Evolutionary conservation across 208 protist species (phyloP).

Genomic region (Leptomonas seymouri): DNA sequence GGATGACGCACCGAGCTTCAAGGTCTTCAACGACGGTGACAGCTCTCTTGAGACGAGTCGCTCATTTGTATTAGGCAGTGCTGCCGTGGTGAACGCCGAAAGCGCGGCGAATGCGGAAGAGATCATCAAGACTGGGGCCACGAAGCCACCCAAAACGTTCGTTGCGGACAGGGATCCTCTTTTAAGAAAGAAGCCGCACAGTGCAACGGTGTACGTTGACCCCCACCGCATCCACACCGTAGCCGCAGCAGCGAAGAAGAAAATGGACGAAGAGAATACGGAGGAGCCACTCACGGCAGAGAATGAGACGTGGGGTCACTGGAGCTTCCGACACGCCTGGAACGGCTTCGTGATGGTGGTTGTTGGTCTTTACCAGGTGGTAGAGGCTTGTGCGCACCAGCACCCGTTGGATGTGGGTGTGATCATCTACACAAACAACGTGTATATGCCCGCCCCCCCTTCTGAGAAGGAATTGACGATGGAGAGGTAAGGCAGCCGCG

Average conservation of each 20-base stretch:
- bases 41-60: conserved; percentile 8
- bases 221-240: conserved; percentile 9
- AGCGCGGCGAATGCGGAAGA: neutral
- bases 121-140: neutral
- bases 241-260: conserved; percentile 12
- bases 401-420: conserved; percentile 20
- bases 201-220: conserved; percentile 8
- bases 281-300: conserved; percentile 24
- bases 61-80: too few species aligned
- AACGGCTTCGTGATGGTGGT: conserved; percentile 25
- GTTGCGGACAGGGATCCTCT: too few species aligned
- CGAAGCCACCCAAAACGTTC: neutral
- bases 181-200: neutral
- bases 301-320: conserved; percentile 31
- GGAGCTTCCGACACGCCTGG: conserved; percentile 25
- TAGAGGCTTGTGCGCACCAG: conserved; percentile 8
- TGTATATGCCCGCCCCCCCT: conserved; percentile 22
- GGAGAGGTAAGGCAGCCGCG: neutral
- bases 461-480: conserved; percentile 10
- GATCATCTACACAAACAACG: conserved; percentile 9
- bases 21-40: neutral
- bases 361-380: conserved; percentile 16
- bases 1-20: neutral
- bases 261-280: neutral
- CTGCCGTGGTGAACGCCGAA: conserved; percentile 1